These are phyloP conservation scores for Cystofilobasidium ferigula DNA, from an alignment of 768 basidiomycete species.

Conservation along the genomic window DNA sequence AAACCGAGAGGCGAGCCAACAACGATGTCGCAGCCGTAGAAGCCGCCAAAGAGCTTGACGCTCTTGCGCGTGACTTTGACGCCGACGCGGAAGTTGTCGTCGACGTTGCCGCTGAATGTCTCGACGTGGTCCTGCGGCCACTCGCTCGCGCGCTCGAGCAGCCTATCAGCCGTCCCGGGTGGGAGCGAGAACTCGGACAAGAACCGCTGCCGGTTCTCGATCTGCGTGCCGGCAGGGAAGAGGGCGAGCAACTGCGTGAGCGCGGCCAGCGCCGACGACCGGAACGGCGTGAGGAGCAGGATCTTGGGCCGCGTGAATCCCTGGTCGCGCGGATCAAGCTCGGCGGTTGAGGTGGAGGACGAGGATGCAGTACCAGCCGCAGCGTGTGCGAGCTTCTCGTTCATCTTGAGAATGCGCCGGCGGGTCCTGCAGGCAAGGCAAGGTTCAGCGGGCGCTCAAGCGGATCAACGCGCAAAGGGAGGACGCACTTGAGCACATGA, in stretches of 20 bases:
- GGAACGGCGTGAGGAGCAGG: constrained; percentile 84
- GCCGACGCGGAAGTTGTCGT: constrained; percentile 87
- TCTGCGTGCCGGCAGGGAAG: constrained; percentile 64
- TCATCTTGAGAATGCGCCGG: constrained; percentile 78
- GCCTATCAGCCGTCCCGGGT: constrained; percentile 64
- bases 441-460: neutral
- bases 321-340: constrained; percentile 58
- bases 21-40: constrained; percentile 82
- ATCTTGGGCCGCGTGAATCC: constrained; percentile 94
- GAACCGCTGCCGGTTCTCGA: constrained; percentile 81
- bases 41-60: constrained; percentile 79
- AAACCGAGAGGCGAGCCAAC: constrained; percentile 87
- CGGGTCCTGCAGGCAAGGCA: constrained; percentile 59
- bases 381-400: constrained; percentile 72
- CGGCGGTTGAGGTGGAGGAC: neutral
- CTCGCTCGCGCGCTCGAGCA: constrained; percentile 38
- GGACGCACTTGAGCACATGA: constrained; percentile 70
- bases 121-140: constrained; percentile 68
- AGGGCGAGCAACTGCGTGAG: constrained; percentile 54
- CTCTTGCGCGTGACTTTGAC: constrained; percentile 86
- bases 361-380: constrained; percentile 44
- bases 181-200: constrained; percentile 71
- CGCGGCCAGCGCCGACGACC: constrained; percentile 76
- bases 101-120: constrained; percentile 90
- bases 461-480: neutral